Percentiles rank a stretch among this genome's conserved stretches.
Conservation (phyloP, 1,284 basidiomycete species). For the Austroboletus niveus region DNA sequence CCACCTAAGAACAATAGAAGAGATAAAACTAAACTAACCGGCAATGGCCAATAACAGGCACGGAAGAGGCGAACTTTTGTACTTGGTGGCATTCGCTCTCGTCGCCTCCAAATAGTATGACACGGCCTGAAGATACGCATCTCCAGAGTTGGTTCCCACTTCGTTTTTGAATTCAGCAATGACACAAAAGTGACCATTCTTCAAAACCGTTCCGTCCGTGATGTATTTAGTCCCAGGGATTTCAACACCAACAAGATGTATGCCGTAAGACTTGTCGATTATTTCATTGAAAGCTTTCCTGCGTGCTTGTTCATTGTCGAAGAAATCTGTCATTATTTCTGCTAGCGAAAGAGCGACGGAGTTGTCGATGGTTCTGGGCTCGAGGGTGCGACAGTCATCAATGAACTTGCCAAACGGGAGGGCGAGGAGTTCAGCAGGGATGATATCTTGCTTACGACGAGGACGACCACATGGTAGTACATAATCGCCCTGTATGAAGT, state of each 20-base stretch:
- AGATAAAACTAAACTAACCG: background rate
- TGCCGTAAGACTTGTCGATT: background rate
- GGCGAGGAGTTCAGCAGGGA: background rate
- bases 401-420: background rate
- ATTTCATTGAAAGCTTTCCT: background rate
- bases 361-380: background rate
- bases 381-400: background rate
- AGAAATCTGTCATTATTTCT: background rate
- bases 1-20: background rate
- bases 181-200: background rate
- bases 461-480: background rate
- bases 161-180: background rate
- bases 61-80: background rate
- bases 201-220: background rate
- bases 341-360: background rate
- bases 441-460: background rate
- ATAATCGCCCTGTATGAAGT: too few relatives aligned
- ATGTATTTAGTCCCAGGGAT: background rate
- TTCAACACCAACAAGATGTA: background rate
- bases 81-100: background rate
- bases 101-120: background rate
- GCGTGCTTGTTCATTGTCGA: background rate
- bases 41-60: background rate
- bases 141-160: too few relatives aligned
- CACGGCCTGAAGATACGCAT: too few relatives aligned